Base-by-base conservation (phyloP, 2,329 filamentous ascomycete genomes). In the Neophaeococcomyces aloes region DNA sequence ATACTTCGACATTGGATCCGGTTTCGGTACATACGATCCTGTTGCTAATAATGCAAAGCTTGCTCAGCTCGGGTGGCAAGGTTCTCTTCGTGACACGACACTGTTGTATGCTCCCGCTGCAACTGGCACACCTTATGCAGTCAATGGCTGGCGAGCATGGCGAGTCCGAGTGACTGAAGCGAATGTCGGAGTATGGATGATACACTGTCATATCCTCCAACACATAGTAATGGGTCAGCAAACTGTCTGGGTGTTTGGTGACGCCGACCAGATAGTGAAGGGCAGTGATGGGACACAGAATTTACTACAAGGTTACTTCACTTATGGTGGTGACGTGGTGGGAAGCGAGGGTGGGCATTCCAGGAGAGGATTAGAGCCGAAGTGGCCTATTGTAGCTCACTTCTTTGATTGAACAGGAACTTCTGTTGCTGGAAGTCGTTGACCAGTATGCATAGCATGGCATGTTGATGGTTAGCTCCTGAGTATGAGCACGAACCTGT, bases 71-170 rank as follows among this genome's bases (percentile, higher is more conserved):
- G 38, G 46, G 13, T 48, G 47, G 42, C 27, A 34, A 7, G 46
- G 48, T 3, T 45, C 46, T 7, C 44, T 46, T 4, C 58, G 72
- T 4, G 69, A 72, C 42, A 71, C 67, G 0, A 77, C 74, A 2
- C 68, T 76, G 52, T 60, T 81, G 3, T 77, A 77, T 51, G 61
- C 70, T 2, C 81, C 79, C 48, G 59, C 57, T 2, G 50, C 59
- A 3, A 63, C 62, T 21, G 67, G 65, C 0, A 50, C 50, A 1
- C 57, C 67, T 0, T 61, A 66, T 2, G 56, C 62, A 4, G 65
- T 65, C 2, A 63, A 67, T 1, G 76, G 78, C 0, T 82, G 78
- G 78, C 63, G 78, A 17, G 76, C 68, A 0, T 81, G 77, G 78
- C 63, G 78, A 5, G 57, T 80, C 1, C 61, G 73, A 1, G 69